A percentile compares a stretch with the other conserved stretches of the same genome.
phyloP scores from a whole-genome alignment of 2,329 filamentous ascomycete species.

The Cladosporium cucumerinum region DNA sequence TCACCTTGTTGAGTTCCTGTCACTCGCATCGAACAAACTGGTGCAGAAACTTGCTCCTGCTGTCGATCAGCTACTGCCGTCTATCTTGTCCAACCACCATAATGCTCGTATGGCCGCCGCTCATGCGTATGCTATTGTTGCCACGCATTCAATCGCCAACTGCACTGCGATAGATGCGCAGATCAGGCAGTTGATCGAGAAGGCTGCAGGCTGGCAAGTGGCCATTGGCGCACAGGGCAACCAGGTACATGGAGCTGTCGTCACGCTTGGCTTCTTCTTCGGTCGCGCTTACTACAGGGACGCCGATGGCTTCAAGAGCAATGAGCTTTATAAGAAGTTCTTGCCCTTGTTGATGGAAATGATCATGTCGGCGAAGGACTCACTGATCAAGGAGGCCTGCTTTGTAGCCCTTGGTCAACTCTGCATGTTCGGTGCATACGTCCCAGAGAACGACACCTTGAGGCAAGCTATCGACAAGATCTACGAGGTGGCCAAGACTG shows the following conservation, averaged over 20 bases:
- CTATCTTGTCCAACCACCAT: conserved; percentile 69
- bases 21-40: conserved; percentile 52
- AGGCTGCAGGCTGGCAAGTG: conserved; percentile 52
- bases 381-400: conserved; percentile 55
- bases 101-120: conserved; percentile 65
- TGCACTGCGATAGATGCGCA: conserved; percentile 40
- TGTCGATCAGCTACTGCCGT: conserved; percentile 53
- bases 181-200: conserved; percentile 47
- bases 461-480: conserved; percentile 58
- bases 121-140: conserved; percentile 71
- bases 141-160: conserved; percentile 55
- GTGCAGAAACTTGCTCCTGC: conserved; percentile 51
- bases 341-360: conserved; percentile 49
- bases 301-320: neutral
- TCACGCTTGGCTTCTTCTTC: conserved; percentile 56
- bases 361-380: conserved; percentile 53
- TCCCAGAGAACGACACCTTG: conserved; percentile 34
- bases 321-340: conserved; percentile 34
- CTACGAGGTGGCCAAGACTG: conserved; percentile 67
- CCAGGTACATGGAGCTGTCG: conserved; percentile 58
- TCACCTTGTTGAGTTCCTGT: conserved; percentile 51
- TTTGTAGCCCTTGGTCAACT: conserved; percentile 60
- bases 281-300: conserved; percentile 44
- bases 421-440: conserved; percentile 57
- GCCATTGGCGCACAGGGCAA: conserved; percentile 60